A percentile compares a stretch with the other conserved stretches of the same genome.
These are phyloP conservation scores for Dichotomocladium elegans DNA, from an alignment of 371 early-diverging fungal genomes.

Conservation along the genomic window DNA sequence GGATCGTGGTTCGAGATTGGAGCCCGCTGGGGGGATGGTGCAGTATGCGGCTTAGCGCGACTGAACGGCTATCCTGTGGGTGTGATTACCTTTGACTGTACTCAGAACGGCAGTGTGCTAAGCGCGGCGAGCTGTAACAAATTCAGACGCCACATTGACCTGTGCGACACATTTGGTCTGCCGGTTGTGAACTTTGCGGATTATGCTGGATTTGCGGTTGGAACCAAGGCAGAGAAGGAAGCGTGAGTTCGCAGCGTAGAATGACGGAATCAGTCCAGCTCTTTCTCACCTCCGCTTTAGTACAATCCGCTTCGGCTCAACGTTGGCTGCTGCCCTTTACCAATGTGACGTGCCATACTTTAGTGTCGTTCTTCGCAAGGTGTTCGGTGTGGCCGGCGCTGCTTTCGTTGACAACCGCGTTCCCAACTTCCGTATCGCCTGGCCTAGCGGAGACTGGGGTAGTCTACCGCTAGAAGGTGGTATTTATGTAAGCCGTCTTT, in stretches of 20 bases:
- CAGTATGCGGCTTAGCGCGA: constrained; percentile 38
- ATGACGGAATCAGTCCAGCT: not conserved
- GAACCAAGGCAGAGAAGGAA: constrained; percentile 42
- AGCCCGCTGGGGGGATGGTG: constrained; percentile 42
- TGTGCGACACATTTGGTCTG: constrained; percentile 43
- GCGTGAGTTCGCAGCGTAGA: constrained; percentile 21
- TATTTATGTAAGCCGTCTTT: constrained; percentile 17
- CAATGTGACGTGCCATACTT: constrained; percentile 45
- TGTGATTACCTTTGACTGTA: constrained; percentile 38
- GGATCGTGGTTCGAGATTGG: constrained; percentile 46
- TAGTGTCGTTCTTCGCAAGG: constrained; percentile 39
- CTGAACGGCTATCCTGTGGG: constrained; percentile 38
- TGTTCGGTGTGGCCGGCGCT: constrained; percentile 50
- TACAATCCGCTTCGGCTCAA: constrained; percentile 41
- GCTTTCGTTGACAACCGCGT: constrained; percentile 44
- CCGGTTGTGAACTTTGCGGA: constrained; percentile 44
- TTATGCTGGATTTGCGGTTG: constrained; percentile 46
- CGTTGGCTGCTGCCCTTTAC: constrained; percentile 41
- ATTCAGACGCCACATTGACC: constrained; percentile 42
- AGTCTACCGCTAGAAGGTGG: constrained; percentile 44
- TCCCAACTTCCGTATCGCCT: constrained; percentile 40
- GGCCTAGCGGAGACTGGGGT: constrained; percentile 48
- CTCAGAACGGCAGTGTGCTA: constrained; percentile 32
- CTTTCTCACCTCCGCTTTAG: constrained; percentile 17
- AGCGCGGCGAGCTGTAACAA: constrained; percentile 33